Base-by-base conservation (phyloP, 2,329 filamentous ascomycete genomes). In the Colletotrichum sp. region DNA sequence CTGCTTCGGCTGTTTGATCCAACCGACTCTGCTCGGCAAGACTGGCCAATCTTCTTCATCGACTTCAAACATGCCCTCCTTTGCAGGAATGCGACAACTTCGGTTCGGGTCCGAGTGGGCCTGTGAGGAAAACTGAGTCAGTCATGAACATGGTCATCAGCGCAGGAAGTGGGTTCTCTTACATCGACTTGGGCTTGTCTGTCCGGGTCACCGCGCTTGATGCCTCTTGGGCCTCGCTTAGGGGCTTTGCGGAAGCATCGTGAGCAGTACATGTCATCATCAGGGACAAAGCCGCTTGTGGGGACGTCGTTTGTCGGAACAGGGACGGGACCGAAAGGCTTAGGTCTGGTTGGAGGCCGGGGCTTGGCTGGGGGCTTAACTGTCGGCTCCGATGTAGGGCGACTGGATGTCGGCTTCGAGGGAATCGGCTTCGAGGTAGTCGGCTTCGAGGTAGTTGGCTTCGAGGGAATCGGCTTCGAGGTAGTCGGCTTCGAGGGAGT, bases 11-110 rank as follows among this genome's bases (percentile, higher is more conserved):
- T 63, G 72, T 8, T 74, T 77, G 21, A 84, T 80, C 82, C 82
- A 85, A 24, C 83, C 83, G 18, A 81, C 83, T 38, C 79, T 80
- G 75, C 85, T 84, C 16, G 83, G 83, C 13, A 84, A 77, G 10
- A 21, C n/a, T 8, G 66, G 48, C 12, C 30, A 32, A 9, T 57
- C 72, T 18, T 69, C 24, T 10, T 4, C 18, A 26, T 38, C 43
- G 32, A 38, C 26, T 26, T 18, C 67, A 55, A 66, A 26, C 5
- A 8, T 5, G 10, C 77, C 75, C 30, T 55, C 55, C 32, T 48
- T 36, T 15, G 66, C 30, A 24, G 10, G 55, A 21, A 78, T 75
- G 26, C 75, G 71, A 16, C 77, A 78, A 66, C 77, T 78, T 34
- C 75, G 65, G 9, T 30, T 55, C 15, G 67, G 74, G 34, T 77